Evolutionary conservation across 2,329 filamentous ascomycete genomes (phyloP).

Genomic region (Apiospora saccharicola): DNA sequence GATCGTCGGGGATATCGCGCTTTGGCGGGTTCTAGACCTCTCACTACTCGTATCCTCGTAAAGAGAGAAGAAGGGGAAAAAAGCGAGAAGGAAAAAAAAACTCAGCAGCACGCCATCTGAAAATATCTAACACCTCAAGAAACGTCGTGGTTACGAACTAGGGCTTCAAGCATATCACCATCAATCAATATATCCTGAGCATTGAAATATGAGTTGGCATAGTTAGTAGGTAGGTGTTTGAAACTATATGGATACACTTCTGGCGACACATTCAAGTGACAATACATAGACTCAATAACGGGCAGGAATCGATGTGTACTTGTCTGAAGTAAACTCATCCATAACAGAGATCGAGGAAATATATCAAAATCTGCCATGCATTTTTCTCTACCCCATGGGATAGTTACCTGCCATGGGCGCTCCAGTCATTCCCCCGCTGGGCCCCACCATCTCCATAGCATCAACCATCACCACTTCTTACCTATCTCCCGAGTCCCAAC

Average conservation of each 20-base stretch:
- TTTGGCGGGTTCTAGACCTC: constrained; percentile 14
- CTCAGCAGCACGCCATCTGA: not conserved
- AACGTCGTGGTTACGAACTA: not conserved
- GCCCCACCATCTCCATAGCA: not conserved
- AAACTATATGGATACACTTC: too few species aligned
- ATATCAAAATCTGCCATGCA: not conserved
- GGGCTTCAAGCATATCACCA: not conserved
- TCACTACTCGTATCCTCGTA: constrained; percentile 2
- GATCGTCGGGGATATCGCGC: constrained; percentile 1
- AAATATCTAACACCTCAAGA: not conserved
- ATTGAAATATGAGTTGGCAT: not conserved
- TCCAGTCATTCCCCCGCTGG: not conserved
- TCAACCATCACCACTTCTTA: not conserved
- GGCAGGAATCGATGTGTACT: not conserved
- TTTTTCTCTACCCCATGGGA: not conserved
- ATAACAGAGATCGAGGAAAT: not conserved
- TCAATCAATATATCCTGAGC: not conserved
- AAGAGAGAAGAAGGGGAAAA: too few species aligned
- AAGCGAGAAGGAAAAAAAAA: not conserved
- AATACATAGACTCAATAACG: not conserved
- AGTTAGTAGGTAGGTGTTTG: not conserved
- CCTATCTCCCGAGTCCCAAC: not conserved
- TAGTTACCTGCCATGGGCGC: not conserved
- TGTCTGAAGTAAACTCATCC: not conserved
- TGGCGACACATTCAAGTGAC: too few species aligned